Evolutionary conservation across 371 early-diverging fungal species (phyloP), one percentile per base, ranked within the genome.

Genomic region (Circinella umbellata): DNA sequence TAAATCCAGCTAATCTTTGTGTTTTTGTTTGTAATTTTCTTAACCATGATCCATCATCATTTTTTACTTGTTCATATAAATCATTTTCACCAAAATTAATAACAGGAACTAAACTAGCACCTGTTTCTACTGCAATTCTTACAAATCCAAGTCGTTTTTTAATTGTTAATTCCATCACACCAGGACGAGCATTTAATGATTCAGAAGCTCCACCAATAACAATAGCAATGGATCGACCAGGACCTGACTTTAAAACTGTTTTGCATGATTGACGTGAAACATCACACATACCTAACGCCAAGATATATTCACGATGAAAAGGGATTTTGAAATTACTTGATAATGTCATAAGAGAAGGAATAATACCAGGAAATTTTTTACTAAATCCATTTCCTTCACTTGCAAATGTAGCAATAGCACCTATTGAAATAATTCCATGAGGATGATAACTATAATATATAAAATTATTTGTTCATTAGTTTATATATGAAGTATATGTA

Each of bases 31-130:
- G 92, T 38, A 88, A 61, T 27, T 69, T 49, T 20, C 86, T 80
- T 15, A 90, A 57, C 69, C 73, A 68, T 9, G 91, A 84, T 8
- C 80, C 83, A 49, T 70, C 65, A 14, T 79, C 77, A 64, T 81
- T 87, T 61, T 77, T 75, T 17, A 90, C 79, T 53, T 90, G 88
- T 49, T 84, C 81, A 72, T 85, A 93, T 13, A 93, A 71, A n/a
- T 93, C 90, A 71, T 92, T 93, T 70, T 94, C 94, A 27, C 94
- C 94, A 82, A 94, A 93, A 14, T 80, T 80, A 64, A 90, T 76
- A 0, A 88, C 85, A 0, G 94, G 94, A 7, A 92, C 91, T 54
- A 93, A 69, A 17, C 86, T 85, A 13, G 91, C 88, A 11, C 87
- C 83, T 17, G 86, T 89, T 72, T 85, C 81, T 37, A 94, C 80